These are phyloP conservation scores for Mucor ambiguus DNA, from an alignment of 371 early-diverging fungal species.

Conservation along the genomic window DNA sequence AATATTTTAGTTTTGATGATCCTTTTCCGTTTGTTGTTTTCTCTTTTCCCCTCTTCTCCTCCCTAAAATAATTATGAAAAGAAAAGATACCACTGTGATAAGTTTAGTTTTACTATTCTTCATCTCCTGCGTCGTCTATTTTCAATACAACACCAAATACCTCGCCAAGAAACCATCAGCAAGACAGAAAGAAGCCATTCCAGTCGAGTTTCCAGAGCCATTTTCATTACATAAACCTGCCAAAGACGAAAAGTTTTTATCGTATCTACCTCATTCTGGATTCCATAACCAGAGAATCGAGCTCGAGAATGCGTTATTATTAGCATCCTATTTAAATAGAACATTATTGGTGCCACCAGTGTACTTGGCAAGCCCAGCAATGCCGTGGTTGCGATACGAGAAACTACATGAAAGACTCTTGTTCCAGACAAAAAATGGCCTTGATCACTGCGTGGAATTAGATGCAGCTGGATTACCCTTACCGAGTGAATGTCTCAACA, in stretches of 20 bases:
- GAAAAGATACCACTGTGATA: slow-evolving; percentile 11
- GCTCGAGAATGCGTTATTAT: slow-evolving; percentile 63
- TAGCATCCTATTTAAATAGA: slow-evolving; percentile 60
- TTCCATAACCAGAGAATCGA: slow-evolving; percentile 67
- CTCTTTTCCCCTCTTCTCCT: not conserved
- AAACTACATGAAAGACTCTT: slow-evolving; percentile 57
- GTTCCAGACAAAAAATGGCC: slow-evolving; percentile 61
- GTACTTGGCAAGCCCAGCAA: slow-evolving; percentile 59
- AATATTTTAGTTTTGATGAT: not conserved
- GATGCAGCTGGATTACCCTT: slow-evolving; percentile 41
- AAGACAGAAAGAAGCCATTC: slow-evolving; percentile 11
- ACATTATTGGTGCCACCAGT: slow-evolving; percentile 63
- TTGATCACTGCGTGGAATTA: slow-evolving; percentile 50
- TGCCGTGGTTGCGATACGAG: slow-evolving; percentile 57
- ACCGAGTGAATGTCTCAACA: slow-evolving; percentile 62
- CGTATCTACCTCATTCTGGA: slow-evolving; percentile 68
- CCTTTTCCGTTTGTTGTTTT: not conserved
- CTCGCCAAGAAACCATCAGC: not conserved
- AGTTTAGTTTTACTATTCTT: not conserved
- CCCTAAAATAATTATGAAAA: slow-evolving; percentile 10
- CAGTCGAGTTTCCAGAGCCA: slow-evolving; percentile 23
- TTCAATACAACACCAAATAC: slow-evolving; percentile 9
- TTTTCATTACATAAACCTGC: slow-evolving; percentile 15
- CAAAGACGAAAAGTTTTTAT: slow-evolving; percentile 44
- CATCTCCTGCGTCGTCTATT: not conserved